These are phyloP conservation scores for Scalesia atractyloides DNA, from an alignment of 129 eudicot species.

Conservation along the genomic window DNA sequence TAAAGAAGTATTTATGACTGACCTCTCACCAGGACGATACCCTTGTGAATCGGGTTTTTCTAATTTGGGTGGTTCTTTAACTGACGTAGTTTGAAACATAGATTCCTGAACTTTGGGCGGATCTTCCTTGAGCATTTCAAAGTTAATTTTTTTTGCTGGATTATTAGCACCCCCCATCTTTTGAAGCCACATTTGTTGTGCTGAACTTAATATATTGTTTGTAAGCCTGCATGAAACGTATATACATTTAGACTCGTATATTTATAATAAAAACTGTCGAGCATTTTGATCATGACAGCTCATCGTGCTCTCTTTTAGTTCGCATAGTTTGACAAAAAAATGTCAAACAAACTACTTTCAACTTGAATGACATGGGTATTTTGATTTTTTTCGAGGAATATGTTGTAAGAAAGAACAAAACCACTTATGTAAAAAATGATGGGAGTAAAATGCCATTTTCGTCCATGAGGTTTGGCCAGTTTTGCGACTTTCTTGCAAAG, in stretches of 20 bases:
- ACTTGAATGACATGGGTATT: not conserved
- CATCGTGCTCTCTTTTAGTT: not conserved
- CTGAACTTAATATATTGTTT: conserved; percentile 86
- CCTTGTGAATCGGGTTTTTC: conserved; percentile 56
- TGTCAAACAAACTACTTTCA: conserved; percentile 3
- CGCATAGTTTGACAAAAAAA: not conserved
- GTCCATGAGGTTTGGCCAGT: too few species aligned
- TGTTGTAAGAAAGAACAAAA: not conserved
- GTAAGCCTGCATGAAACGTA: conserved; percentile 66
- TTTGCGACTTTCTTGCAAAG: too few species aligned
- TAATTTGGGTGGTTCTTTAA: conserved; percentile 39
- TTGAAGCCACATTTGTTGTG: conserved; percentile 91
- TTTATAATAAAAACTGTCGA: not conserved
- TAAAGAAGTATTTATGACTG: conserved; percentile 9
- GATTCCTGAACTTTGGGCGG: conserved; percentile 44
- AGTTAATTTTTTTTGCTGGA: conserved; percentile 49
- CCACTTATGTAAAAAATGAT: not conserved
- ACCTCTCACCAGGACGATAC: conserved; percentile 97
- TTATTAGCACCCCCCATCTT: conserved; percentile 92
- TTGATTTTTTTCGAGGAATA: not conserved
- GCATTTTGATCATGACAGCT: conserved; percentile 10
- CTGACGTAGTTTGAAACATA: conserved; percentile 40
- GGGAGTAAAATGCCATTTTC: too few species aligned
- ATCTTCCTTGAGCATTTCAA: conserved; percentile 50
- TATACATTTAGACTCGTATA: not conserved